These are phyloP conservation scores for Flaveria ramosissima DNA, from an alignment of 129 eudicot genomes.

Conservation along the genomic window DNA sequence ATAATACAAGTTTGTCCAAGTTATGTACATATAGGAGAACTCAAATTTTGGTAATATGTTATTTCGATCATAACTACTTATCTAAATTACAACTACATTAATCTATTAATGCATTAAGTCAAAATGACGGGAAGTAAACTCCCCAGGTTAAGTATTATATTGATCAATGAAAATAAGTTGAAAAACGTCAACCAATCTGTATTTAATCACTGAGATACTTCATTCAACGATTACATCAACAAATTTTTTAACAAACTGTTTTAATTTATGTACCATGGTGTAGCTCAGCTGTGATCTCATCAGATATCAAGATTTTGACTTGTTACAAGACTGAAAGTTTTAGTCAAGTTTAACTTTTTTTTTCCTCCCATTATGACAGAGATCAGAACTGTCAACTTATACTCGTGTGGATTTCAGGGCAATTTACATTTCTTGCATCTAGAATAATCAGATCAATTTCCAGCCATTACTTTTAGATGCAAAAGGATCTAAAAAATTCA, in stretches of 20 bases:
- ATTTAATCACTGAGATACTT: not conserved
- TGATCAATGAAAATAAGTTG: conserved; percentile 3
- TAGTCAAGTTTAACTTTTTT: not conserved
- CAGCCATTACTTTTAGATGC: not conserved
- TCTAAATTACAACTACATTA: not conserved
- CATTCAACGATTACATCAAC: not conserved
- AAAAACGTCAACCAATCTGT: not conserved
- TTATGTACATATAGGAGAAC: not conserved
- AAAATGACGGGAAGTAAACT: not conserved
- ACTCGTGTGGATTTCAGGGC: not conserved
- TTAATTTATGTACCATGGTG: not conserved
- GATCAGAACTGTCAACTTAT: not conserved
- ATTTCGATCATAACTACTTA: not conserved
- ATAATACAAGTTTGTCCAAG: not conserved
- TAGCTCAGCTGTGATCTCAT: not conserved
- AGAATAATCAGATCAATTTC: not conserved
- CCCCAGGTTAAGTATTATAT: not conserved
- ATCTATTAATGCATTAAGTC: not conserved
- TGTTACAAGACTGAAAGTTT: not conserved
- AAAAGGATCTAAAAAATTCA: not conserved
- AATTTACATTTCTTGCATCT: not conserved
- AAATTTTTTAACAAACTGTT: not conserved
- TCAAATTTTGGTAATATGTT: conserved; percentile 6
- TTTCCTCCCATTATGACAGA: not conserved
- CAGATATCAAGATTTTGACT: not conserved